Percentiles rank a stretch among this genome's conserved stretches.
These are phyloP conservation scores for Groenewaldozyma tartarivorans DNA, from an alignment of 805 yeast genomes.

Conservation along the genomic window DNA sequence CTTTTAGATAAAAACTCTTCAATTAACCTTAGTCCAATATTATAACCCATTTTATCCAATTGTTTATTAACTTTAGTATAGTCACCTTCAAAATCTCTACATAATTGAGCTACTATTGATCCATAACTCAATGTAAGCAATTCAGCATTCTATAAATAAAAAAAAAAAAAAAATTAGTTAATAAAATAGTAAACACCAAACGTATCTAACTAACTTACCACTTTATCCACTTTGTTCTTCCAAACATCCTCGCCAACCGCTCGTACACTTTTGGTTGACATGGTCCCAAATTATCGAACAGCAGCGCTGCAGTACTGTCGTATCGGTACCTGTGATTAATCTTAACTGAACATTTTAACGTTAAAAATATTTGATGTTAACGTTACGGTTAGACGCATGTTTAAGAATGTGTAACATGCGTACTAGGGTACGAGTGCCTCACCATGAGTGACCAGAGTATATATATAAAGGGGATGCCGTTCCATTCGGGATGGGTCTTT, in stretches of 20 bases:
- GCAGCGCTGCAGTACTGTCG: too few relatives aligned
- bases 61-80: conserved; percentile 73
- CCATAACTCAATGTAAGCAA: conserved; percentile 93
- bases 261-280: conserved; percentile 20
- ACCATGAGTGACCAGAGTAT: too few relatives aligned
- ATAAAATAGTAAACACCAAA: neutral
- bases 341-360: too few relatives aligned
- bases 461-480: too few relatives aligned
- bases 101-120: conserved; percentile 81
- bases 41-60: conserved; percentile 88
- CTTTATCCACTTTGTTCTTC: conserved; percentile 80
- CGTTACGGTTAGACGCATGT: too few relatives aligned
- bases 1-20: conserved; percentile 90
- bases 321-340: too few relatives aligned
- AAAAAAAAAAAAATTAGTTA: neutral
- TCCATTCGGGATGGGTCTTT: too few relatives aligned
- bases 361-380: too few relatives aligned
- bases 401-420: too few relatives aligned
- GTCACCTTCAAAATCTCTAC: conserved; percentile 70
- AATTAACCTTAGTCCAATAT: conserved; percentile 80
- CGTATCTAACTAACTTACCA: conserved; percentile 37
- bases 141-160: conserved; percentile 58
- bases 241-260: conserved; percentile 78
- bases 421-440: too few relatives aligned
- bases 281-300: too few relatives aligned